phyloP scores from a whole-genome alignment of 2,329 filamentous ascomycete genomes.

The Fusarium duplospermum region DNA sequence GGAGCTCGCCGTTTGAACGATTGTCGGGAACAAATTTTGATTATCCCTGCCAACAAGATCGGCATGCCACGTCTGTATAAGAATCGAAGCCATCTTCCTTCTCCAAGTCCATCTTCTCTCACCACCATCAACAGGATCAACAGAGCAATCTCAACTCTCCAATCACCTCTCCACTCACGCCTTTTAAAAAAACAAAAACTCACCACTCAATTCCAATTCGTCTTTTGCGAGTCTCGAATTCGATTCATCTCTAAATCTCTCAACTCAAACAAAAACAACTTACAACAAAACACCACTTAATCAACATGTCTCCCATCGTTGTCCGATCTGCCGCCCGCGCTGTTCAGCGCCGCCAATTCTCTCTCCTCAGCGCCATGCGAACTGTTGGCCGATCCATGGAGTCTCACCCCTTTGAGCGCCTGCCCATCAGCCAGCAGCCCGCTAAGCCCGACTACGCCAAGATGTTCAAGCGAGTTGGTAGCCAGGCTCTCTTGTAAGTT shows the following conservation, averaged over 20 bases:
- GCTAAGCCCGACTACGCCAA: constrained; percentile 48
- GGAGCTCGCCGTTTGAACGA: constrained; percentile 41
- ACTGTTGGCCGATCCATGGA: constrained; percentile 49
- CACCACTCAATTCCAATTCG: constrained; percentile 38
- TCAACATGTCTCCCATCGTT: constrained; percentile 45
- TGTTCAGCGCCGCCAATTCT: constrained; percentile 49
- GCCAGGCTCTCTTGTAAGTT: constrained; percentile 50
- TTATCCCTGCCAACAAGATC: constrained; percentile 17
- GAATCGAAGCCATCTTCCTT: constrained; percentile 32
- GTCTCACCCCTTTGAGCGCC: constrained; percentile 51
- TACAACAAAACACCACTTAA: constrained; percentile 21
- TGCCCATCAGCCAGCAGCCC: constrained; percentile 43
- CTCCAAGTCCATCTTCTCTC: constrained; percentile 25
- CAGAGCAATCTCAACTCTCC: constrained; percentile 27
- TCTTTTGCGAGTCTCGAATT: constrained; percentile 20
- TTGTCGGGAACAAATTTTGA: constrained; percentile 27
- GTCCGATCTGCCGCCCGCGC: constrained; percentile 46
- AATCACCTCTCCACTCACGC: constrained; percentile 38
- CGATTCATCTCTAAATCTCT: constrained; percentile 25
- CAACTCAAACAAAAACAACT: constrained; percentile 26
- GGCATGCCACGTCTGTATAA: constrained; percentile 41
- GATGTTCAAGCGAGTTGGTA: constrained; percentile 47
- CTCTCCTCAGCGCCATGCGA: constrained; percentile 49
- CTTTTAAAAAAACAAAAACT: constrained; percentile 1
- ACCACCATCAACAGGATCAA: constrained; percentile 37